Evolutionary conservation across 2,329 filamentous ascomycete genomes (phyloP).

Genomic region (Exserohilum turcica): DNA sequence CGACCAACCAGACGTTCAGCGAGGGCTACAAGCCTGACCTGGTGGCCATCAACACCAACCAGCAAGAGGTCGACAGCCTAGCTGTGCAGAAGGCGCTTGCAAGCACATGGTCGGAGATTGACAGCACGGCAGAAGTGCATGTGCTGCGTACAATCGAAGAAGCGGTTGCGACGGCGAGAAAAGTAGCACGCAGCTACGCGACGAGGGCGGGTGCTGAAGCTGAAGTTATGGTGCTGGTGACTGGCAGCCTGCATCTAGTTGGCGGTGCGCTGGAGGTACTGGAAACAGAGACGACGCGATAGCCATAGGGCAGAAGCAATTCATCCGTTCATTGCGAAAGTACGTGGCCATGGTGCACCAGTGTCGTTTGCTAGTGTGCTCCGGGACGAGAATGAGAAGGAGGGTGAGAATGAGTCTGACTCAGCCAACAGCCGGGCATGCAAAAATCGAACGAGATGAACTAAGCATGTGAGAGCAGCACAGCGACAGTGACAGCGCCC

Average conservation of each 20-base stretch:
- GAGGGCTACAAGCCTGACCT: constrained; percentile 68
- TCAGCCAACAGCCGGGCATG: background rate
- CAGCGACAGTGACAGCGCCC: too few relatives aligned
- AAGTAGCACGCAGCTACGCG: constrained; percentile 40
- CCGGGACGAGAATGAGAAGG: background rate
- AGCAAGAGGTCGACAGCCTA: constrained; percentile 62
- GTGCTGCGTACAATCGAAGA: constrained; percentile 71
- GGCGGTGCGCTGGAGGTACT: constrained; percentile 77
- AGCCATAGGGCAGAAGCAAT: constrained; percentile 18
- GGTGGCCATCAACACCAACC: constrained; percentile 65
- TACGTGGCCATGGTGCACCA: background rate
- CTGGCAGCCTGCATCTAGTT: constrained; percentile 83
- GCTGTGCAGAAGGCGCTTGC: constrained; percentile 72
- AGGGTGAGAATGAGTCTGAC: background rate
- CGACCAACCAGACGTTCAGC: constrained; percentile 73
- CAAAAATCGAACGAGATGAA: background rate
- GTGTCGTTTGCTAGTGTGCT: background rate
- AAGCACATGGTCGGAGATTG: constrained; percentile 58
- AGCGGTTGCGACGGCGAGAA: constrained; percentile 64
- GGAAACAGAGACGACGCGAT: constrained; percentile 51
- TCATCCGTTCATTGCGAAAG: constrained; percentile 6
- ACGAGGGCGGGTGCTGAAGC: constrained; percentile 33
- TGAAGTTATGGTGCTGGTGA: constrained; percentile 70
- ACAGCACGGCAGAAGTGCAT: constrained; percentile 53
- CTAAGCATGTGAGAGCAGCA: background rate